Base-by-base conservation (phyloP, 2,329 filamentous ascomycete genomes). In the Fonsecaea pedrosoi region DNA sequence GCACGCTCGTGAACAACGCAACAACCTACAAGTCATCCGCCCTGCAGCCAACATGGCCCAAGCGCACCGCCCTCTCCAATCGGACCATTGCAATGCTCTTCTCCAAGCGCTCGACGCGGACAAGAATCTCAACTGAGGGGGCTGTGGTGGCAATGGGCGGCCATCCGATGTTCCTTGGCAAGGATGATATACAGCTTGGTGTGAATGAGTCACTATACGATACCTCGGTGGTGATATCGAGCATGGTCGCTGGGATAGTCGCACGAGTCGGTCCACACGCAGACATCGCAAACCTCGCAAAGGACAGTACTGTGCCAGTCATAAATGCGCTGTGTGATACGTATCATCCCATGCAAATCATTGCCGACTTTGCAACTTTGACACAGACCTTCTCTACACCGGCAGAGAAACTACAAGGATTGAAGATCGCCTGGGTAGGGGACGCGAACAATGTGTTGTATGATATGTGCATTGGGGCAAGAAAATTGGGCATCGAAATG, bases 401-500 rank as follows among this genome's bases (percentile, higher is more conserved):
- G 32, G 78, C 78, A 58, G 76, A 76, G 8, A 91, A 92, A 1
- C 83, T 96, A 4, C 86, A 92, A 72, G 92, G 92, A 0, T 80
- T 97, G 74, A 98, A 97, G 81, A 87, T 98, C 69, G 94, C 95
- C 15, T 99, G 95, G 95, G 85, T 99, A 54, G 94, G 94, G 61
- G 94, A 99, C 77, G 92, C 93, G 10, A 99, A 98, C 82, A 99
- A 99, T 74, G 94, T 99, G 34, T 87, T 98, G 30, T 97, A 94
- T 76, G 94, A 99, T 76, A 85, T 98, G 62, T 93, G 94, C 57
- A 94, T 95, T 72, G 94, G 87, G 48, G 93, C 91, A 65, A 83
- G 91, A 73, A 98, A 97, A 82, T 86, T 94, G 73, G 95, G 95
- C 54, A 88, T 97, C 32, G 86, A 96, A 73, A 86, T 99, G 69